Percentiles rank a stretch among this genome's conserved stretches.
Evolutionary conservation across 2,329 filamentous ascomycete genomes (phyloP).

Genomic region (Fusarium poae): DNA sequence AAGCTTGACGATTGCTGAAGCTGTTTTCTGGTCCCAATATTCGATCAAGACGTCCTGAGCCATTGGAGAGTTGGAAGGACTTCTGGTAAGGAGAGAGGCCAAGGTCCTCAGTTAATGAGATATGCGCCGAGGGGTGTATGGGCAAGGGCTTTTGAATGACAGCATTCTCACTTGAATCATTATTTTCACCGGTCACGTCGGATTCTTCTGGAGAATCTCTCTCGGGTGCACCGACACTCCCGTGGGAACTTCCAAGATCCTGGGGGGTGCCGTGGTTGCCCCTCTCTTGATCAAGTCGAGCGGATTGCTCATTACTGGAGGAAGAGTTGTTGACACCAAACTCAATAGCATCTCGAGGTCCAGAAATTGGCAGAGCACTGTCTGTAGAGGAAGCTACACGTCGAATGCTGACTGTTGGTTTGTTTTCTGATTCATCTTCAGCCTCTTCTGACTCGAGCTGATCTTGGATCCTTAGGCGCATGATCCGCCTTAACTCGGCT

Average conservation of each 20-base stretch:
- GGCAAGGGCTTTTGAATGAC: background rate
- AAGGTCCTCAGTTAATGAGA: slow-evolving; percentile 10
- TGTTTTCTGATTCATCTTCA: slow-evolving; percentile 52
- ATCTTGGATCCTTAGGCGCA: slow-evolving; percentile 69
- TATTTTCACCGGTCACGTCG: background rate
- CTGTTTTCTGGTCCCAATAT: slow-evolving; percentile 46
- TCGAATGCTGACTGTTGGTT: slow-evolving; percentile 46
- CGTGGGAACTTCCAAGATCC: background rate
- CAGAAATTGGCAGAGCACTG: slow-evolving; percentile 52
- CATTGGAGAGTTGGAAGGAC: slow-evolving; percentile 39
- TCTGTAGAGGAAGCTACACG: slow-evolving; percentile 49
- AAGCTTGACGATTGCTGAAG: slow-evolving; percentile 50
- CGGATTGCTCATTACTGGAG: slow-evolving; percentile 3
- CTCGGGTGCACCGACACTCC: background rate
- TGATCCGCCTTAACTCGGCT: slow-evolving; percentile 67
- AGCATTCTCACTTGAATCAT: background rate
- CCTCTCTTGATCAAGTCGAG: slow-evolving; percentile 10
- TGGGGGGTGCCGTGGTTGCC: background rate
- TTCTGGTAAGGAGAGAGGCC: slow-evolving; percentile 28
- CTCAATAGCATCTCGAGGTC: slow-evolving; percentile 65
- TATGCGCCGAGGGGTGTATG: background rate
- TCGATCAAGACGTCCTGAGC: slow-evolving; percentile 35
- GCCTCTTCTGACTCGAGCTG: slow-evolving; percentile 64
- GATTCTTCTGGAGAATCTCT: background rate
- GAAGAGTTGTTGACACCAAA: slow-evolving; percentile 51